Evolutionary conservation across 2,329 filamentous ascomycete species (phyloP), one percentile per base, ranked within the genome.

Genomic region (Harringtonia aguacate): DNA sequence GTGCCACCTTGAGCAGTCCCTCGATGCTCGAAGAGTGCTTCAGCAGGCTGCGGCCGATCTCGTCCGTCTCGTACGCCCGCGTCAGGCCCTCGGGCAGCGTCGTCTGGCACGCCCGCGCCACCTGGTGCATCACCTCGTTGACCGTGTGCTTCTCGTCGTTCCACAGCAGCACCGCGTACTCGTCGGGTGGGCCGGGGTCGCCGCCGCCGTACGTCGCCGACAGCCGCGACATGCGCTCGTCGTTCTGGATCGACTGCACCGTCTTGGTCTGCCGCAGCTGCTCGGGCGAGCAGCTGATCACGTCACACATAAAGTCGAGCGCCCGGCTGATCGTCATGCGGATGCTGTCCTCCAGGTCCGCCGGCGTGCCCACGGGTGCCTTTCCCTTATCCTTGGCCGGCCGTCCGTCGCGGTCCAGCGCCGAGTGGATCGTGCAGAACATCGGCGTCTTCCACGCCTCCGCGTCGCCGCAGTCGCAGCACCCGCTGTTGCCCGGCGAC

Each of bases 121-220:
- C 86, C 60, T 97, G 90, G 46, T 94, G 80, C 52, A 82, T 75
- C 7, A 98, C 90, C 59, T 98, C 92, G 38, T 81, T 77, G 36
- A 97, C 82, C 0, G 92, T 98, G 60, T 98, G 92, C 62, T 98
- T 98, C 65, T 98, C 92, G 52, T 98, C 92, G 55, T 98, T 98
- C 92, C 92, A 98, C 6, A 98, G 69, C 15, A 95, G 69, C 36
- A 98, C 67, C 6, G 86, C 84, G 61, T 84, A 98, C 54, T 95
- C 86, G 13, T 77, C 77, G 21, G 81, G 73, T 3, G 77, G 70
- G 45, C 81, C 76, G 8, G 77, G 68, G 53, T 85, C 78, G 2
- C 75, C 77, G 29, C 75, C 69, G 52, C 89, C 92, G 62, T 88
- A 89, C 39, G 79, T 80, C 0, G 83, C 77, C 8, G 76, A 79